These are phyloP conservation scores for Lantana camara DNA, from an alignment of 257 asterid genomes.

Conservation along the genomic window DNA sequence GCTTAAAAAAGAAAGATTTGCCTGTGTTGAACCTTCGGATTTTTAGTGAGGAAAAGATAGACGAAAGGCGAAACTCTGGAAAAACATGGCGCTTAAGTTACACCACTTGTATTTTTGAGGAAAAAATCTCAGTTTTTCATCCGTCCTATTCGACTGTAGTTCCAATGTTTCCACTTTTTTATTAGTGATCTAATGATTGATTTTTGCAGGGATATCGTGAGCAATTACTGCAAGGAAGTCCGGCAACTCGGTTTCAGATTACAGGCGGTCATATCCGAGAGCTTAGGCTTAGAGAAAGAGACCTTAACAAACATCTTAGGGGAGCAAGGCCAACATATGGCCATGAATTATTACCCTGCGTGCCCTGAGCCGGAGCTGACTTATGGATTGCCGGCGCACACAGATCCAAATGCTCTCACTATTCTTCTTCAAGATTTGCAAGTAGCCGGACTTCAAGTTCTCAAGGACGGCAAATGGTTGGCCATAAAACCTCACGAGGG, in stretches of 20 bases:
- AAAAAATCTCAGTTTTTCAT: no score
- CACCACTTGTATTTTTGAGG: no score
- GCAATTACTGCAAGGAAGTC: conserved; percentile 35
- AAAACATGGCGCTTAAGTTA: no score
- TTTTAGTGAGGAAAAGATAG: no score
- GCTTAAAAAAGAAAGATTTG: no score
- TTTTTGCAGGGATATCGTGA: conserved; percentile 28
- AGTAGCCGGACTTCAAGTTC: conserved; percentile 63
- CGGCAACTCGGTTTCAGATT: conserved; percentile 36
- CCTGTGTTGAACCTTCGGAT: no score
- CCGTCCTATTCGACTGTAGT: no score
- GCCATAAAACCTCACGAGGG: conserved; percentile 48
- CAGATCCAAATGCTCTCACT: conserved; percentile 68
- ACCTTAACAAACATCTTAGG: conserved; percentile 38
- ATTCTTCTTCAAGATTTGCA: conserved; percentile 64
- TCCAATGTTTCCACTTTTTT: no score
- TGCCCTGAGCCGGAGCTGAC: conserved; percentile 77
- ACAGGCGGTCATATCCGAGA: conserved; percentile 32
- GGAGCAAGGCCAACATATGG: conserved; percentile 78
- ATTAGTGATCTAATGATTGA: no score
- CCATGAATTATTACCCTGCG: conserved; percentile 62
- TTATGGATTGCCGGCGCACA: conserved; percentile 66
- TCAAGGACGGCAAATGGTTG: conserved; percentile 58
- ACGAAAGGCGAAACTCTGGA: no score
- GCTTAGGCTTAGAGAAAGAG: conserved; percentile 30